Conservation (phyloP, 371 early-diverging fungal genomes). For the Phascolomyces articulosus region DNA sequence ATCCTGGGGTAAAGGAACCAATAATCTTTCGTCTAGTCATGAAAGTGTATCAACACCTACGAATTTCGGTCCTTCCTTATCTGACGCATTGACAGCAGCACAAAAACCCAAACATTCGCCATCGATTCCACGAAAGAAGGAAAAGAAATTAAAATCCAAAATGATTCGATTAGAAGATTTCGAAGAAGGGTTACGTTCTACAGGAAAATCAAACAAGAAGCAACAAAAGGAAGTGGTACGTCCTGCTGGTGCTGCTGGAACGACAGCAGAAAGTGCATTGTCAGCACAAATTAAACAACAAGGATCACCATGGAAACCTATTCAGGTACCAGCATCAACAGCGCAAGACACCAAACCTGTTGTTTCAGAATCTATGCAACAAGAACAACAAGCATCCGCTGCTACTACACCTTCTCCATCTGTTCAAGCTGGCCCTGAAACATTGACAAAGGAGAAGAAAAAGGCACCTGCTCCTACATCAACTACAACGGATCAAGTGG, state of each 20-base stretch:
- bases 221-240: slow-evolving; percentile 13
- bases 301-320: slow-evolving; percentile 7
- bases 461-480: neutral
- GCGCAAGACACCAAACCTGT: neutral
- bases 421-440: neutral
- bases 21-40: slow-evolving; percentile 26
- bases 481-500: neutral
- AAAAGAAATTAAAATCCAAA: slow-evolving; percentile 43
- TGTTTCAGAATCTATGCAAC: neutral
- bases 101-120: slow-evolving; percentile 49
- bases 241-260: too few species aligned
- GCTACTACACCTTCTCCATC: slow-evolving; percentile 3
- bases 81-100: slow-evolving; percentile 41
- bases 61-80: slow-evolving; percentile 50
- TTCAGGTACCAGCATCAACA: neutral
- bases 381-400: neutral
- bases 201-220: slow-evolving; percentile 19
- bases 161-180: slow-evolving; percentile 53
- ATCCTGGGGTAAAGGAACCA: slow-evolving; percentile 61
- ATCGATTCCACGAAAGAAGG: slow-evolving; percentile 37
- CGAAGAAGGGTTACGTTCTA: slow-evolving; percentile 34
- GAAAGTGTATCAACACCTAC: slow-evolving; percentile 38
- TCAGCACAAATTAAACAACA: neutral
- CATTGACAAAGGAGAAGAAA: neutral
- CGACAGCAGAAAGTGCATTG: slow-evolving; percentile 8